Evolutionary conservation across 192 early-diverging fungal genomes (phyloP), one percentile per base, ranked within the genome.

Genomic region (Coemansia sp.): DNA sequence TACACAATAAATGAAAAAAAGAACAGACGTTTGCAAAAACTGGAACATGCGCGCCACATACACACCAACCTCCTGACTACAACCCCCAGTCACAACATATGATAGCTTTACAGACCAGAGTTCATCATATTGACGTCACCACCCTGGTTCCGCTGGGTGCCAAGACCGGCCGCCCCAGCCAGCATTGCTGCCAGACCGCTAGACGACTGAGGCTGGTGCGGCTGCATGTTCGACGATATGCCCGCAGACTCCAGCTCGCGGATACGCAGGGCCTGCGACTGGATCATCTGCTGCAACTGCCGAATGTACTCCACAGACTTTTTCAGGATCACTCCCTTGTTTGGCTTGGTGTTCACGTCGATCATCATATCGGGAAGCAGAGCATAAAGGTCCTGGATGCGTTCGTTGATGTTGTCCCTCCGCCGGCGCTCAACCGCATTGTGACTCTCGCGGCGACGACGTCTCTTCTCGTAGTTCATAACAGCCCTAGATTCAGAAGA

Each of bases 341-440:
- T 97, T 33, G 93, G 94, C 81, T 98, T 98, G 76, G 92, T 93
- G 67, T 90, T 89, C 7, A 85, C 72, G 65, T 94, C 92, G 65
- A 89, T 82, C 70, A 86, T 86, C 55, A 87, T 76, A 42, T 96
- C 94, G 40, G 97, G 97, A 40, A 99, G 84, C 54, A 99, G 78
- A 16, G 83, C 87, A 31, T 88, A 89, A 47, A 99, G 86, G 76
- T 99, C 97, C 75, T 91, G 94, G 71, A 99, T 99, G 75, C 95
- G 95, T 80, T 98, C 97, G 77, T 99, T 99, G 87, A 99, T 99
- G 80, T 97, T 96, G 77, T 99, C 97, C 43, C 96, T 89, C 40
- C 97, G 86, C 54, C 97, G 91, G 59, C 97, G 86, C 81, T 99
- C 97, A 33, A 99, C 97, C 27, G 97, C 97, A 77, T 99, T 99